Conservation (phyloP, 352 stramenopile species). For the Hyaloperonospora brassicae region DNA sequence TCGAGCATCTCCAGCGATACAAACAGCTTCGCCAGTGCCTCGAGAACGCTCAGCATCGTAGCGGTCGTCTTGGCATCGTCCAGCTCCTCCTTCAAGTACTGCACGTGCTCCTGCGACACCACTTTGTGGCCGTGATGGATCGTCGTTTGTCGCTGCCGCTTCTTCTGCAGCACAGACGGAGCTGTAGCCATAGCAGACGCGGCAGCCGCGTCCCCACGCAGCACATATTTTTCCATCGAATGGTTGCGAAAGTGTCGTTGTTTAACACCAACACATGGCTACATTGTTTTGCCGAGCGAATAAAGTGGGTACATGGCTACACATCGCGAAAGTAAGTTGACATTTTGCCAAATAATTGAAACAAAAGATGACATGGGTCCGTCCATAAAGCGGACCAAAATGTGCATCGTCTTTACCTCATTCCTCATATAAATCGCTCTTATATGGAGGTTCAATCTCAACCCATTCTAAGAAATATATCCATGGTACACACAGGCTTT, state of each 20-base stretch:
- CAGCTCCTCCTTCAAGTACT: conserved; percentile 59
- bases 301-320: too few species aligned
- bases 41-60: conserved; percentile 43
- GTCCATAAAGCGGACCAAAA: too few species aligned
- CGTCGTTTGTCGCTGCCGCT: conserved; percentile 48
- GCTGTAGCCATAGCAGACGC: conserved; percentile 10
- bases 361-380: too few species aligned
- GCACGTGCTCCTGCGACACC: conserved; percentile 54
- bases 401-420: too few species aligned
- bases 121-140: conserved; percentile 69
- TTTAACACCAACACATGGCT: background rate
- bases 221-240: conserved; percentile 54
- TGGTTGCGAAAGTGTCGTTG: background rate
- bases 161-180: conserved; percentile 11
- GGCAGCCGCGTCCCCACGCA: conserved; percentile 42
- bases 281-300: too few species aligned
- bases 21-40: conserved; percentile 55
- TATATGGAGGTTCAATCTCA: too few species aligned
- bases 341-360: too few species aligned
- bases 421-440: too few species aligned
- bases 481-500: too few species aligned
- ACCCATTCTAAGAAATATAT: too few species aligned
- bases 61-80: conserved; percentile 39
- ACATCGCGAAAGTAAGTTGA: too few species aligned
- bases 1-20: conserved; percentile 79